Evolutionary conservation across 805 yeast species (phyloP).

Genomic region (Sugiyamaella smithiae): DNA sequence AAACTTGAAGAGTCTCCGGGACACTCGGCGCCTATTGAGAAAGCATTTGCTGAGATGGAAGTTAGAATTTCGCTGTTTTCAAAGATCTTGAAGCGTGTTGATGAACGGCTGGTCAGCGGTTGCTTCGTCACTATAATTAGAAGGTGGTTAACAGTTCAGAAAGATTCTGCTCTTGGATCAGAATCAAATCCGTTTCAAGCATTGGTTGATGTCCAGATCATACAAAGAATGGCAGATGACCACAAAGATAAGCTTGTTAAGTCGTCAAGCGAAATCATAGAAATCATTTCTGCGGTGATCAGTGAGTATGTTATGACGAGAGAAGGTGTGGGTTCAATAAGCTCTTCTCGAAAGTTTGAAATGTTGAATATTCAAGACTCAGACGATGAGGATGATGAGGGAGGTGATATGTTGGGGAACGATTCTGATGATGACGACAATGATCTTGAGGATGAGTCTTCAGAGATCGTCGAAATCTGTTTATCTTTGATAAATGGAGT

Average conservation of each 20-base stretch:
- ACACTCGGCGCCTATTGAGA: slow-evolving; percentile 32
- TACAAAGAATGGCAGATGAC: slow-evolving; percentile 58
- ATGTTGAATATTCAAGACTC: slow-evolving; percentile 32
- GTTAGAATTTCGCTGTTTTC: slow-evolving; percentile 41
- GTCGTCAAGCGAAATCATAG: slow-evolving; percentile 57
- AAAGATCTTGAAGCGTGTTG: slow-evolving; percentile 48
- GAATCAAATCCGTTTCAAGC: slow-evolving; percentile 51
- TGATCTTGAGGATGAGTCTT: slow-evolving; percentile 28
- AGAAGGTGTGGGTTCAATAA: neutral
- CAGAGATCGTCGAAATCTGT: slow-evolving; percentile 33
- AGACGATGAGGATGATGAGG: slow-evolving; percentile 33
- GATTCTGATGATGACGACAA: slow-evolving; percentile 29
- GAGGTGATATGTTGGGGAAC: slow-evolving; percentile 26
- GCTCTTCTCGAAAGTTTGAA: neutral
- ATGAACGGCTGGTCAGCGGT: slow-evolving; percentile 44
- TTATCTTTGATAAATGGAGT: slow-evolving; percentile 33
- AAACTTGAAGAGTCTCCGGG: slow-evolving; percentile 6
- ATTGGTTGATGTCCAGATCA: slow-evolving; percentile 57
- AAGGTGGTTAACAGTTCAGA: slow-evolving; percentile 50
- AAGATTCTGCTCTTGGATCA: slow-evolving; percentile 20
- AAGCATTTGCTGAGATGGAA: slow-evolving; percentile 44
- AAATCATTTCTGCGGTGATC: slow-evolving; percentile 45
- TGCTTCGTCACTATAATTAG: slow-evolving; percentile 51
- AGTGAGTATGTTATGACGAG: slow-evolving; percentile 30
- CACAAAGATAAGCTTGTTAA: slow-evolving; percentile 56